Percentiles rank a stretch among this genome's conserved stretches.
Conservation (phyloP, 2,329 filamentous ascomycete species). For the Cladosporium sp. region DNA sequence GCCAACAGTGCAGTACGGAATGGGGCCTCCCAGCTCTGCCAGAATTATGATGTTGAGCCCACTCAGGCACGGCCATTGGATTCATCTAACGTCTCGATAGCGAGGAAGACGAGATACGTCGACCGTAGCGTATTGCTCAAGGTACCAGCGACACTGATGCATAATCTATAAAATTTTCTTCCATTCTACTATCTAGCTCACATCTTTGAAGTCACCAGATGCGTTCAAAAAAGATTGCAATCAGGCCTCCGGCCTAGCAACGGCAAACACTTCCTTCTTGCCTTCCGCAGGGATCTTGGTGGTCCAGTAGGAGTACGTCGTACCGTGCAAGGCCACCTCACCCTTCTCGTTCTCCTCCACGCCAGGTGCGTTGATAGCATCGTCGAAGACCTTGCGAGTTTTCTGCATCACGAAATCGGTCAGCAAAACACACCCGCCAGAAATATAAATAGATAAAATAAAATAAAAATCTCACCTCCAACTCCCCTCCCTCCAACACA, state of each 20-base stretch:
- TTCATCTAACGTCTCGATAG: background rate
- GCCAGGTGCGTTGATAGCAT: constrained; percentile 54
- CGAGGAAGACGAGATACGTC: background rate
- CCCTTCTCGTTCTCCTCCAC: constrained; percentile 62
- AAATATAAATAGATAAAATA: background rate
- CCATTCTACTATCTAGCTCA: background rate
- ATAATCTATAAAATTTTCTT: background rate
- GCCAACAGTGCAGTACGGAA: background rate
- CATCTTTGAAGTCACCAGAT: too few relatives aligned
- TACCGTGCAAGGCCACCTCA: constrained; percentile 64
- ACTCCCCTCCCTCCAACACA: constrained; percentile 54
- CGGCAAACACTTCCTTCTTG: constrained; percentile 25
- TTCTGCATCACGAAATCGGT: constrained; percentile 38
- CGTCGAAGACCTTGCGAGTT: constrained; percentile 54
- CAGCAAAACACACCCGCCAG: background rate
- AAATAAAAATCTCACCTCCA: constrained; percentile 40
- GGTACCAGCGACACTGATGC: background rate
- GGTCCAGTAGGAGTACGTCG: constrained; percentile 66
- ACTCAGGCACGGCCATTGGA: background rate
- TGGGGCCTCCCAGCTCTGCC: background rate
- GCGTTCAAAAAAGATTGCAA: background rate
- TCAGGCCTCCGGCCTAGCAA: constrained; percentile 24
- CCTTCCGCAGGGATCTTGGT: constrained; percentile 41
- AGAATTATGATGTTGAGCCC: background rate
- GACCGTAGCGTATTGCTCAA: background rate